Evolutionary conservation across 2,329 filamentous ascomycete species (phyloP).

Genomic region (Venturia asperata): DNA sequence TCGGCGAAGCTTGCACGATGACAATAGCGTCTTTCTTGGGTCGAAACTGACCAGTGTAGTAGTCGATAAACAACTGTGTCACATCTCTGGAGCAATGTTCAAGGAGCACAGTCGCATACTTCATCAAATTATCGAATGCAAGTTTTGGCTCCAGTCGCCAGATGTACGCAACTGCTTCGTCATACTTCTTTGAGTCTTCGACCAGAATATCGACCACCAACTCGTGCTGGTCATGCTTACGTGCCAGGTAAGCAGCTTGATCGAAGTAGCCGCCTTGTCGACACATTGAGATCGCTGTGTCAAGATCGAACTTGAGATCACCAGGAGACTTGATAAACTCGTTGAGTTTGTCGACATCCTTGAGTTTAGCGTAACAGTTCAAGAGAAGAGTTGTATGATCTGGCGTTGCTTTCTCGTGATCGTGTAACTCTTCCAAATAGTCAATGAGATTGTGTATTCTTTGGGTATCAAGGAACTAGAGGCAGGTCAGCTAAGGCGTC

Average conservation of each 20-base stretch:
- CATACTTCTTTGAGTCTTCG: conserved; percentile 87
- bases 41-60: conserved; percentile 80
- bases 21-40: conserved; percentile 60
- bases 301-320: conserved; percentile 91
- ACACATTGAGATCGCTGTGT: conserved; percentile 96
- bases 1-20: conserved; percentile 40
- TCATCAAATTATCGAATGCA: conserved; percentile 84
- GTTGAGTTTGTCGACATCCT: conserved; percentile 93
- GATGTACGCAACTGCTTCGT: conserved; percentile 83
- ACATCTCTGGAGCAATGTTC: conserved; percentile 77
- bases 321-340: conserved; percentile 94
- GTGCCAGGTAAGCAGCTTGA: conserved; percentile 90
- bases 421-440: conserved; percentile 92
- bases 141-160: conserved; percentile 74
- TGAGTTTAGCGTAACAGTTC: conserved; percentile 96
- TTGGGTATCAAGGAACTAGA: conserved; percentile 87
- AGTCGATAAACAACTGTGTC: conserved; percentile 84
- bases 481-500: conserved; percentile 20
- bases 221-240: conserved; percentile 88
- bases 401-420: conserved; percentile 84
- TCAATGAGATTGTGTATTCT: conserved; percentile 95
- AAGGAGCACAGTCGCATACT: conserved; percentile 85
- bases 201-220: conserved; percentile 93
- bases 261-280: conserved; percentile 94
- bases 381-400: conserved; percentile 92